These are phyloP conservation scores for Thecamonas trahens DNA, from an alignment of 78 protist genomes.

Conservation along the genomic window DNA sequence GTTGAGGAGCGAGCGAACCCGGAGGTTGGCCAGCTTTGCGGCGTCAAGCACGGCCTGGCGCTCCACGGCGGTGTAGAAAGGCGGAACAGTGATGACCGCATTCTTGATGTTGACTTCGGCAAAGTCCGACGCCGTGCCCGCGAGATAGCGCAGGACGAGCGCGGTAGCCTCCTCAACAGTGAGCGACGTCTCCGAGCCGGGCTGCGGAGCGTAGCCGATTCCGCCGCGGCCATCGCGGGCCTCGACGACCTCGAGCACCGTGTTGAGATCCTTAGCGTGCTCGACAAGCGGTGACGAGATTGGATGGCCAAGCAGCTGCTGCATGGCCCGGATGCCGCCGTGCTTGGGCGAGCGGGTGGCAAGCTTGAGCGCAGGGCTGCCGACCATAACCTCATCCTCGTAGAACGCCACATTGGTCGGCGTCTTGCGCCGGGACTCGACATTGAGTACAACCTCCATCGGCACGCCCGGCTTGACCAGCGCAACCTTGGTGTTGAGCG, in stretches of 20 bases:
- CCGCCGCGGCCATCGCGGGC: not conserved
- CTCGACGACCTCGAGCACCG: not conserved
- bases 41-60: slow-evolving; percentile 66
- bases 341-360: slow-evolving; percentile 23
- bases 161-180: slow-evolving; percentile 36
- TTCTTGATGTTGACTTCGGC: slow-evolving; percentile 12
- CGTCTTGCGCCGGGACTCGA: slow-evolving; percentile 64
- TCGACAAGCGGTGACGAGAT: not conserved
- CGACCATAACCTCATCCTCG: slow-evolving; percentile 54
- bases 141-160: slow-evolving; percentile 18
- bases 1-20: slow-evolving; percentile 33
- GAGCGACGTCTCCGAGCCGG: not conserved
- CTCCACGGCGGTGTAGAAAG: slow-evolving; percentile 38
- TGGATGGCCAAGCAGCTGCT: too few species aligned
- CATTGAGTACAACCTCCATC: slow-evolving; percentile 58
- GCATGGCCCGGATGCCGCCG: too few species aligned
- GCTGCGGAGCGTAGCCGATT: not conserved
- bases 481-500: slow-evolving; percentile 53
- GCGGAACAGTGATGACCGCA: slow-evolving; percentile 60
- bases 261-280: not conserved
- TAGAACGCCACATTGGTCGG: slow-evolving; percentile 35
- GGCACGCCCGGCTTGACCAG: slow-evolving; percentile 26
- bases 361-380: slow-evolving; percentile 42
- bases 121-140: slow-evolving; percentile 14
- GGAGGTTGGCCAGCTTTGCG: slow-evolving; percentile 48